Evolutionary conservation across 2,329 filamentous ascomycete species (phyloP), one percentile per base, ranked within the genome.

Genomic region (Hymenoscyphus linearis): DNA sequence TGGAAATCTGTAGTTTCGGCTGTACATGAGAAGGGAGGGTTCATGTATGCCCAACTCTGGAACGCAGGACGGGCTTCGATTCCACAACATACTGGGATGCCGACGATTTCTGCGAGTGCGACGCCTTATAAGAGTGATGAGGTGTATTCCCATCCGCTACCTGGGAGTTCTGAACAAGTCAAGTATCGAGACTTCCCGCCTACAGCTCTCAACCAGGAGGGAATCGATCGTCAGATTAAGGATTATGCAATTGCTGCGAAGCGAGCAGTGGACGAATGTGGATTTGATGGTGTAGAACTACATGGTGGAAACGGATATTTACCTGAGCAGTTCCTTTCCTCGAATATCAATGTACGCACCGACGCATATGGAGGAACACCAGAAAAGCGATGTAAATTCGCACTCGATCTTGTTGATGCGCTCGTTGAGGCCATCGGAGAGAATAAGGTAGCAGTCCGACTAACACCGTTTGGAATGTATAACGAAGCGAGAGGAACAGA

Each of bases 1-100:
- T 87, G 85, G 85, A 82, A 80, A 63, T 74, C 77, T 55, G 76
- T 87, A 44, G 83, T 81, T 0, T 77, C 81, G 55, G 80, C 78
- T 3, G 83, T 87, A 2, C 85, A 88, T 73, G 76, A 76, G 37
- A 83, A 85, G 69, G 82, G 82, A 27, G 79, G 77, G 25, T 80
- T 77, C 66, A 83, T 86, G 64, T 86, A 80, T 72, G 71, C 79
- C 2, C 85, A 88, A 70, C 75, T 88, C 0, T 87, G 84, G 83
- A 80, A 80, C 2, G 74, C 84, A 0, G 85, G 85, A 5, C 79
- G 85, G 6, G 69, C 72, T 25, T 76, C 75, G 3, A 64, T 81
- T 67, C 64, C 72, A 0, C 74, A 75, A 1, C 61, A 74, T 36
- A 73, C 74, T 0, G 78, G 76, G 3, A 71, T 71, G 4, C 69